Evolutionary conservation across 805 yeast genomes (phyloP), one percentile per base, ranked within the genome.

Genomic region (Candida alai): DNA sequence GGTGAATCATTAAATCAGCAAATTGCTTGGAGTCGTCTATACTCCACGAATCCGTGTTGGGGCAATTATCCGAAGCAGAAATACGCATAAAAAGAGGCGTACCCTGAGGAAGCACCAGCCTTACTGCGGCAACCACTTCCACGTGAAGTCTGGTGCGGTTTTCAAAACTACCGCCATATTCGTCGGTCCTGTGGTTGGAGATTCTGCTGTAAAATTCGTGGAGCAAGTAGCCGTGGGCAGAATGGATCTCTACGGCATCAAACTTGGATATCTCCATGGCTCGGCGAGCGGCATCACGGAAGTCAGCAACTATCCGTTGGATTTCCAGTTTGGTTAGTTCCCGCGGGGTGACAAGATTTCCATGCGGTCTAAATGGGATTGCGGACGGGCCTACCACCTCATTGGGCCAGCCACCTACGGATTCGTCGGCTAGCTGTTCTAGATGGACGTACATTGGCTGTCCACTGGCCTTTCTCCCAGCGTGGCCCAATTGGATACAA

Each of bases 171-270:
- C 84, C 84, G 25, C 84, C 86, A 44, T 77, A 80, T 41, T 68
- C 61, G 47, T 80, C 86, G 1, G 71, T 69, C 47, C 86, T 65
- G 35, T 59, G 50, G 55, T 80, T 78, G 18, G 70, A 52, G 25
- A 48, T 42, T 1, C 56, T 52, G 19, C 73, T 65, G 36, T 73
- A 44, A 43, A 80, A 77, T 44, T 68, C 63, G 46, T 65, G 59
- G 22, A 72, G 40, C 30, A 79, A 51, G 46, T 73, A 77, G 2
- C 85, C 85, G 50, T 78, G 76, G 14, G 86, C 86, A 25, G 62
- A 63, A 52, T 80, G 84, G 31, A 80, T 59, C 48, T 78, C 84
- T 28, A 81, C 73, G 42, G 79, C 79, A 52, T 81, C 85, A 32
- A 73, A 66, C 1, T 78, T 76, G 5, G 76, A 68, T 19, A 58